Evolutionary conservation across 2,329 filamentous ascomycete species (phyloP).

Genomic region (Calonectria montana): DNA sequence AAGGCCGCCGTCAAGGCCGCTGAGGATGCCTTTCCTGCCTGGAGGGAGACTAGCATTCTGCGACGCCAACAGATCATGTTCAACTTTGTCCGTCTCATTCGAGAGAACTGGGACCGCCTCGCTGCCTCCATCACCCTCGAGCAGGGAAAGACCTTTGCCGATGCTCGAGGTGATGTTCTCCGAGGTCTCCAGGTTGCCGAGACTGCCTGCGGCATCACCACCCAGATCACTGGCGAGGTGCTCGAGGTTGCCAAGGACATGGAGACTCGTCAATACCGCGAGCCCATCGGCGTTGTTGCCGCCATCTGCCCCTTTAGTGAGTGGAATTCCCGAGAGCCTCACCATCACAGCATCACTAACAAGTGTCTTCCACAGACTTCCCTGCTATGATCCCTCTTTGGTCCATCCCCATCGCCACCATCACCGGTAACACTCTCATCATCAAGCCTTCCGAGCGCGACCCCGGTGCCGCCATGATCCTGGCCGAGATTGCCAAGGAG

Average conservation of each 20-base stretch:
- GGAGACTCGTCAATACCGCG: constrained; percentile 79
- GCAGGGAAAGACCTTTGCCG: constrained; percentile 81
- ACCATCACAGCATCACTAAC: not conserved
- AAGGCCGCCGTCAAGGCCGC: constrained; percentile 75
- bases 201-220: constrained; percentile 77
- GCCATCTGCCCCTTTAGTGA: constrained; percentile 81
- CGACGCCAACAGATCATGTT: constrained; percentile 81
- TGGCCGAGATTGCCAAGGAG: constrained; percentile 78
- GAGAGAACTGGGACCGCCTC: constrained; percentile 79
- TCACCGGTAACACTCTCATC: constrained; percentile 80
- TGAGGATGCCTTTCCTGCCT: constrained; percentile 74
- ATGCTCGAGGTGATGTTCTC: constrained; percentile 79
- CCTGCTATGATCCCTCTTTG: constrained; percentile 86
- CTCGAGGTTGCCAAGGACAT: constrained; percentile 82
- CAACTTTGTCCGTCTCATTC: constrained; percentile 76
- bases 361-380: constrained; percentile 66
- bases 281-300: constrained; percentile 77
- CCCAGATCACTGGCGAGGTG: constrained; percentile 77
- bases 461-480: constrained; percentile 81
- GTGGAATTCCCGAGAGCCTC: constrained; percentile 33
- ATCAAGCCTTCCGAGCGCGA: constrained; percentile 84
- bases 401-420: constrained; percentile 83
- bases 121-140: constrained; percentile 80
- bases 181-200: constrained; percentile 80
- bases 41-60: constrained; percentile 73